A percentile compares a stretch with the other conserved stretches of the same genome.
phyloP scores from a whole-genome alignment of 805 yeast species.

The Grigorovia transvaalensis region DNA sequence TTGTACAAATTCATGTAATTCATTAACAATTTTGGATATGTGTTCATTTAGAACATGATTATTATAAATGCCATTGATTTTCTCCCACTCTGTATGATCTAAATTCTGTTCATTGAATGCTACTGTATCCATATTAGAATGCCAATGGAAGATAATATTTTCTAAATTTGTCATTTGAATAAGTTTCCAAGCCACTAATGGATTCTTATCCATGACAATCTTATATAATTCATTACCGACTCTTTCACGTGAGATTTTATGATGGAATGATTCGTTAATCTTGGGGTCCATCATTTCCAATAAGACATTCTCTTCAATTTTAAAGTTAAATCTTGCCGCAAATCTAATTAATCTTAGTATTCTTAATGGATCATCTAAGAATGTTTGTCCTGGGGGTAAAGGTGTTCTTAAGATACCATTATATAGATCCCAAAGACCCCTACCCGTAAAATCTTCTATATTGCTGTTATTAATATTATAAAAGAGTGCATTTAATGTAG shows the following conservation, averaged over 20 bases:
- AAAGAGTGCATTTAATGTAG: constrained; percentile 86
- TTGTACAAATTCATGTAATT: constrained; percentile 1
- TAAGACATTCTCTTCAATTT: constrained; percentile 47
- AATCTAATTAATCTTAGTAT: constrained; percentile 79
- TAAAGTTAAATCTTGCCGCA: constrained; percentile 67
- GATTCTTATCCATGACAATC: constrained; percentile 53
- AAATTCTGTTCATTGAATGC: constrained; percentile 17
- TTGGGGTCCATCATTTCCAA: constrained; percentile 53
- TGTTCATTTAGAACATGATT: constrained; percentile 11
- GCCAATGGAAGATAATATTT: constrained; percentile 46
- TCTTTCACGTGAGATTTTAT: constrained; percentile 82
- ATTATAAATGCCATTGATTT: constrained; percentile 12
- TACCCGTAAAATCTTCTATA: constrained; percentile 78
- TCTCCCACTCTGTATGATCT: constrained; percentile 3
- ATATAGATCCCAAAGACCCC: constrained; percentile 63
- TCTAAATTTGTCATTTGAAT: constrained; percentile 47
- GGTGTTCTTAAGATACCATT: constrained; percentile 79
- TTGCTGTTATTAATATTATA: constrained; percentile 59
- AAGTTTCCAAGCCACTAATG: constrained; percentile 51
- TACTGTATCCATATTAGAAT: constrained; percentile 15
- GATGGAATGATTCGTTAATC: constrained; percentile 47
- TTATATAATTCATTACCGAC: constrained; percentile 80
- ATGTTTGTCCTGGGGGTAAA: constrained; percentile 71
- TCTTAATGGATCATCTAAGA: constrained; percentile 87
- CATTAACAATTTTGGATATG: constrained; percentile 5